Conservation (phyloP, 768 basidiomycete genomes). For the Solioccasus polychromus region DNA sequence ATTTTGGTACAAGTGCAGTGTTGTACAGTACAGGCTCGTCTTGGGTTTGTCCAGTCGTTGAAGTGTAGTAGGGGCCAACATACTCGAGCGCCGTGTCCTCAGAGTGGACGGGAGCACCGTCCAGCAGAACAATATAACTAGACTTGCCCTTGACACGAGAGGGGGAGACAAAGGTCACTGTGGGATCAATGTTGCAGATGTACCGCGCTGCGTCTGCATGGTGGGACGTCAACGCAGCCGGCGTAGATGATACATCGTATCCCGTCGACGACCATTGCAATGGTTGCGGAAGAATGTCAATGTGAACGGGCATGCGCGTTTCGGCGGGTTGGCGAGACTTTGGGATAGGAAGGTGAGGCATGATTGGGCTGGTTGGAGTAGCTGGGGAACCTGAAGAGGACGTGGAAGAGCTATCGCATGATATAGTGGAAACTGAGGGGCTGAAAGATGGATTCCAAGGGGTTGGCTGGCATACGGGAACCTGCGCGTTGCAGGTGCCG, state of each 20-base stretch:
- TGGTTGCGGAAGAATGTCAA: conserved; percentile 31
- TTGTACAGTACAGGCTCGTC: conserved; percentile 49
- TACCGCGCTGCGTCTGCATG: conserved; percentile 42
- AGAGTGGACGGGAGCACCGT: conserved; percentile 47
- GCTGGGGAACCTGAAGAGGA: conserved; percentile 19
- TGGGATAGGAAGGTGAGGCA: conserved; percentile 22
- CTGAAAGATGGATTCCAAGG: conserved; percentile 13
- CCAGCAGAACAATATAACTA: conserved; percentile 51
- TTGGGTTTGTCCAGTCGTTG: conserved; percentile 21
- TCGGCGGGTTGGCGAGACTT: conserved; percentile 21
- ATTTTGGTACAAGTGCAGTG: conserved; percentile 59
- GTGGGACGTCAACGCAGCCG: conserved; percentile 5
- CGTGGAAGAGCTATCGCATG: conserved; percentile 22
- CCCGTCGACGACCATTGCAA: conserved; percentile 8
- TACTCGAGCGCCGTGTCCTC: conserved; percentile 42
- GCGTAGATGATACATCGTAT: neutral
- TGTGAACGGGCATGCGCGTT: conserved; percentile 31
- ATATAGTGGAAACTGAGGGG: conserved; percentile 25
- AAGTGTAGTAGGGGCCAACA: conserved; percentile 34
- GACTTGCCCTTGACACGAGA: conserved; percentile 49
- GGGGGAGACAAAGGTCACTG: conserved; percentile 58
- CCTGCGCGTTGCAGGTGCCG: conserved; percentile 19
- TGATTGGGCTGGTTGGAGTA: conserved; percentile 13
- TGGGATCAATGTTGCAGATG: conserved; percentile 60
- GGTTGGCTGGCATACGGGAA: conserved; percentile 14